These are phyloP conservation scores for Funneliformis mosseae DNA, from an alignment of 192 early-diverging fungal species.

Conservation along the genomic window DNA sequence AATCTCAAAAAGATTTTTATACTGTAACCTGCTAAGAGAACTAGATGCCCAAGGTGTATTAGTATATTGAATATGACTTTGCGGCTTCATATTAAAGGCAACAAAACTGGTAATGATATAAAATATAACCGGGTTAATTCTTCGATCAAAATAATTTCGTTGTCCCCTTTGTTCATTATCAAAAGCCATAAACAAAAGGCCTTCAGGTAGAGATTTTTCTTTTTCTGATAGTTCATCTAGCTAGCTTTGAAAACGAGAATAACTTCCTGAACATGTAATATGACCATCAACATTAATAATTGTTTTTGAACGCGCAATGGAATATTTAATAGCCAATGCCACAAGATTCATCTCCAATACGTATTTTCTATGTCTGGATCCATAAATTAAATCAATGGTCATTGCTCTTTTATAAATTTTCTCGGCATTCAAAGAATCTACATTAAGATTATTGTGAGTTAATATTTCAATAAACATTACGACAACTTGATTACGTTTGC, in stretches of 20 bases:
- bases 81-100: no score
- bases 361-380: conserved; percentile 8
- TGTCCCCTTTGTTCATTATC: no score
- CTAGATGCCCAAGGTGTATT: not conserved
- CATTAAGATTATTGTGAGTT: no score
- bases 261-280: no score
- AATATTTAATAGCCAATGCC: conserved; percentile 11
- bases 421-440: no score
- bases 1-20: conserved; percentile 2
- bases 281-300: conserved; percentile 14
- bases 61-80: not conserved
- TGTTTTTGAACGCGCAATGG: not conserved
- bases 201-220: no score
- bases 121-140: no score
- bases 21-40: not conserved
- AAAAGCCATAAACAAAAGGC: no score
- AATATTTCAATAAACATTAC: no score
- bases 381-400: conserved; percentile 4
- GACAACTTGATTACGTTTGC: no score
- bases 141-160: conserved; percentile 20
- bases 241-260: not conserved
- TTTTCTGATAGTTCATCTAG: not conserved
- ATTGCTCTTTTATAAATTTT: conserved; percentile 3
- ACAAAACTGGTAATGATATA: no score
- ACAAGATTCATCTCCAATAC: conserved; percentile 8